Percentiles rank a stretch among this genome's conserved stretches.
Conservation (phyloP, 148 eudicot genomes). For the Rhododendron griersonianum region DNA sequence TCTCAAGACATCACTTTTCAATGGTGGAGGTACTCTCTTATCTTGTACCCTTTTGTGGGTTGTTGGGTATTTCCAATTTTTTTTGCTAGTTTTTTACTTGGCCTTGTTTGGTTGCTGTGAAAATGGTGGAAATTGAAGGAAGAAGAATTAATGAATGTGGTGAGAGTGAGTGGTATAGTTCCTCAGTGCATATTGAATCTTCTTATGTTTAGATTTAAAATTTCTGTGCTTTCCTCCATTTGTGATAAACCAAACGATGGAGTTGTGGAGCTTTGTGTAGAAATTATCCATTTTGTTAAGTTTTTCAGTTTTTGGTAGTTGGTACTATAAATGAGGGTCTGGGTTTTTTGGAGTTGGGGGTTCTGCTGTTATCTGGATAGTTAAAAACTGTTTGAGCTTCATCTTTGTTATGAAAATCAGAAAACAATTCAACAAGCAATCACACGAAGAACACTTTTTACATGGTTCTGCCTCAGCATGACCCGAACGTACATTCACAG, state of each 20-base stretch:
- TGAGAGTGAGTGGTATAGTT: neutral
- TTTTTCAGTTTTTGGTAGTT: neutral
- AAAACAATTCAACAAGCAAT: neutral
- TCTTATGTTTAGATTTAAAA: neutral
- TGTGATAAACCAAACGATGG: neutral
- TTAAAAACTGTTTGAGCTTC: neutral
- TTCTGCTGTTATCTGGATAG: neutral
- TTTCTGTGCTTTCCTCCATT: neutral
- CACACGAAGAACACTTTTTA: neutral
- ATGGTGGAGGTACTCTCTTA: constrained; percentile 7
- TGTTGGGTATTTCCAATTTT: neutral
- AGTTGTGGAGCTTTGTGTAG: neutral
- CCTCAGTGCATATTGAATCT: neutral
- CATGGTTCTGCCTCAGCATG: neutral
- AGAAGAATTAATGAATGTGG: neutral
- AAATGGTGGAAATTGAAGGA: neutral
- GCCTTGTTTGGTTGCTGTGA: neutral
- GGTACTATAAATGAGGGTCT: neutral
- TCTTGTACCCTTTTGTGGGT: neutral
- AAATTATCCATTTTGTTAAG: neutral
- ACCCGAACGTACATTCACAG: neutral
- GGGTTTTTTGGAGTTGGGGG: neutral
- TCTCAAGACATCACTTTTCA: constrained; percentile 1
- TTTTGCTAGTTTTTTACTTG: neutral
- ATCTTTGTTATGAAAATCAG: neutral